Evolutionary conservation across 352 stramenopile species (phyloP).

Genomic region (Globisporangium middletonii): DNA sequence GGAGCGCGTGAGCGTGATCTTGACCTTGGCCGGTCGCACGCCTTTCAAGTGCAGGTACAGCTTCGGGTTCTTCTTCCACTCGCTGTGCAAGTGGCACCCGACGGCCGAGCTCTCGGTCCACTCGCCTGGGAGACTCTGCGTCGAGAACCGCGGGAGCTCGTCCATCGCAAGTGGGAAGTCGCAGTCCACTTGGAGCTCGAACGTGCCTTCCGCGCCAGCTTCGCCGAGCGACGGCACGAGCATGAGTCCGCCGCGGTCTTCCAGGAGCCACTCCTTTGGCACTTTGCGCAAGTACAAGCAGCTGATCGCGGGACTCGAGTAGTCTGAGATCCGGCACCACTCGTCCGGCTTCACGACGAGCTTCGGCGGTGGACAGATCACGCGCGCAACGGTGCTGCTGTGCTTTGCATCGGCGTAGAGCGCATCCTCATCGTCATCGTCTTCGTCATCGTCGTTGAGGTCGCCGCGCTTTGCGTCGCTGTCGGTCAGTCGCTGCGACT

Average conservation of each 20-base stretch:
- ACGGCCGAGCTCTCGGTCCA: slow-evolving; percentile 60
- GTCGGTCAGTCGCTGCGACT: slow-evolving; percentile 13
- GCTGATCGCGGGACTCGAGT: slow-evolving; percentile 39
- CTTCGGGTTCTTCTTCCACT: slow-evolving; percentile 88
- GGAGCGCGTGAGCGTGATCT: slow-evolving; percentile 73
- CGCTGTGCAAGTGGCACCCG: slow-evolving; percentile 71
- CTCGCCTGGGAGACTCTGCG: slow-evolving; percentile 73
- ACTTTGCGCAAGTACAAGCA: slow-evolving; percentile 68
- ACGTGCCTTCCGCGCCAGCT: slow-evolving; percentile 55
- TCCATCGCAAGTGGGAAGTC: slow-evolving; percentile 66
- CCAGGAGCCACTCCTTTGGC: slow-evolving; percentile 52
- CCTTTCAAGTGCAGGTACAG: slow-evolving; percentile 73
- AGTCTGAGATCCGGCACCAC: slow-evolving; percentile 63
- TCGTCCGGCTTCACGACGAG: slow-evolving; percentile 72
- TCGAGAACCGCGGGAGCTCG: slow-evolving; percentile 49
- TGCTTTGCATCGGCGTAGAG: slow-evolving; percentile 8
- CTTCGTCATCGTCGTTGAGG: slow-evolving; percentile 7
- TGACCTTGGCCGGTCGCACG: slow-evolving; percentile 61
- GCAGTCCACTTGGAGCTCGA: slow-evolving; percentile 84
- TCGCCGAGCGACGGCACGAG: slow-evolving; percentile 78
- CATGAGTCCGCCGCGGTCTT: slow-evolving; percentile 45
- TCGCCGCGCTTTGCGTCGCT: slow-evolving; percentile 15
- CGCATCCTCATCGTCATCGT: slow-evolving; percentile 19
- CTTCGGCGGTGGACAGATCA: slow-evolving; percentile 42
- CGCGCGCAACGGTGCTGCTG: neutral